Evolutionary conservation across 192 early-diverging fungal species (phyloP), one percentile per base, ranked within the genome.

Genomic region (Glomus cerebriforme): DNA sequence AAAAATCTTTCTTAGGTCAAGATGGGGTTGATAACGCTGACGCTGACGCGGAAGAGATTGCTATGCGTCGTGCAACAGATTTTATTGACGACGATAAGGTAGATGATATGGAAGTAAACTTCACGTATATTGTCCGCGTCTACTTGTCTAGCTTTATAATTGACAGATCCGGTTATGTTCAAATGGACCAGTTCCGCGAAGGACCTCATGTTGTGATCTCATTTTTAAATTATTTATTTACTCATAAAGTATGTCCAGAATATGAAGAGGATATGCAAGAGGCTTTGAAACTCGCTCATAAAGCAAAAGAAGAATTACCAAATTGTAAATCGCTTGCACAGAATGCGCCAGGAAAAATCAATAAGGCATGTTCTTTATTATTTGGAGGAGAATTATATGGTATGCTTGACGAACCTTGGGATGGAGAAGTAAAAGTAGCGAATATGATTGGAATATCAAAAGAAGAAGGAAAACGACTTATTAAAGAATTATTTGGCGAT

Each of bases 131-230:
- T 7, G 86, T 80, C 0, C 82, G 81, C 13, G 86, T 86, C 13
- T 91, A 88, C 63, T 81, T 89, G 27, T 86, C 87, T 0, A 83
- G 88, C n/a, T 76, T 79, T 49, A 87, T 91, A 63, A 79, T 90
- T 37, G 75, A 82, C 12, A 49, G 71, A 47, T 80, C 82, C 19
- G 80, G 83, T 6, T 89, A 88, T 72, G 84, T 91, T 32, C 74
- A 83, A 10, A 54, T 86, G 59, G 79, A 84, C 1, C 86, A 88
- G n/a, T 87, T 89, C 58, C 63, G 59, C 1, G 83, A 85, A 27
- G 79, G 84, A 0, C 84, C 90, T 1, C 37, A 73, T 0, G 79
- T 89, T 1, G 81, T 90, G 3, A 82, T 82, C 4, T 83, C 86
- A 0, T 82, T 89, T 34, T 67, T 91, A 49, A 83, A 85, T 27